These are phyloP conservation scores for Misopates orontium DNA, from an alignment of 257 asterid genomes.

Conservation along the genomic window DNA sequence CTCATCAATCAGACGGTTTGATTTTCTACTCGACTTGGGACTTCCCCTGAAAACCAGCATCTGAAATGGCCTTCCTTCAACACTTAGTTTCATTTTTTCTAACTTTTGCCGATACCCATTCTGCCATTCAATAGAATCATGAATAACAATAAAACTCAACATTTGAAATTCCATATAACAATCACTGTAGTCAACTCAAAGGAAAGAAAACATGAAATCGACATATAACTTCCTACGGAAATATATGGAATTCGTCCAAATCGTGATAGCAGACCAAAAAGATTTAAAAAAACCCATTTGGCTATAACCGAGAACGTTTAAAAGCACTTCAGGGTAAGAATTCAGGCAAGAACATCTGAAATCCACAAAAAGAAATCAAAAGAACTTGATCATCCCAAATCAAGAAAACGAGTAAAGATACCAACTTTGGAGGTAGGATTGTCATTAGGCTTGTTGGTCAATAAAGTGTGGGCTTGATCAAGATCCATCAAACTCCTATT, in stretches of 20 bases:
- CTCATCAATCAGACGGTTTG: conserved; percentile 50
- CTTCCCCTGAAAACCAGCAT: conserved; percentile 92
- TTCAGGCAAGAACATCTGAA: conserved; percentile 14
- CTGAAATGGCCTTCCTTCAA: conserved; percentile 73
- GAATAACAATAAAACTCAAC: conserved; percentile 13
- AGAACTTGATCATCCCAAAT: conserved; percentile 12
- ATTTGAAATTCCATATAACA: background rate
- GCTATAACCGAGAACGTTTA: no score
- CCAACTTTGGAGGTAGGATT: conserved; percentile 46
- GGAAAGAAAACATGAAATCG: background rate
- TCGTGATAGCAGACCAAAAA: background rate
- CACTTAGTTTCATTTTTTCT: conserved; percentile 55
- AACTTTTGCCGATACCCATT: conserved; percentile 45
- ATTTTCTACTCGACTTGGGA: conserved; percentile 60
- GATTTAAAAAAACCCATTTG: background rate
- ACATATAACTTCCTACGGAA: background rate
- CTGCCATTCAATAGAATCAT: conserved; percentile 29
- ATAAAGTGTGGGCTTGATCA: conserved; percentile 63
- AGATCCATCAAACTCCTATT: conserved; percentile 88
- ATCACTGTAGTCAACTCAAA: background rate
- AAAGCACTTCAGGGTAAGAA: background rate
- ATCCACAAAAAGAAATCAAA: conserved; percentile 13
- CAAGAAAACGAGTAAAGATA: background rate
- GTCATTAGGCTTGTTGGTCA: conserved; percentile 41
- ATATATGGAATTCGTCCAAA: no score